Conservation (phyloP, 345 rosid species). For the Melaleuca quinquenervia region DNA sequence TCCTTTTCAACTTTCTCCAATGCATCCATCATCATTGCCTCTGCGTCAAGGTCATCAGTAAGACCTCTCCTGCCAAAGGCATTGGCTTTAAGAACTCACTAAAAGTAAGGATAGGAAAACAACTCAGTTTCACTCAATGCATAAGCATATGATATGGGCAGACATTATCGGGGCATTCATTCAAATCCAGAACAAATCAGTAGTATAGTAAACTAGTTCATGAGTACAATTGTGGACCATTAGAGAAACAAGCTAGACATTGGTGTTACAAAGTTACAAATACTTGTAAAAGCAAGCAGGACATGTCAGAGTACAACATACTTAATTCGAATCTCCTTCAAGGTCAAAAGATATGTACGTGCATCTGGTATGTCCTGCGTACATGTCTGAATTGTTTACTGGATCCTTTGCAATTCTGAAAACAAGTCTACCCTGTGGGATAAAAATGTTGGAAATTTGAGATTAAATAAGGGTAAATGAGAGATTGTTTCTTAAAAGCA, state of each 20-base stretch:
- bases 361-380: constrained; percentile 80
- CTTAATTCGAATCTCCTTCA: constrained; percentile 75
- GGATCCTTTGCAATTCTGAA: constrained; percentile 76
- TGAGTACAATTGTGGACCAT: not conserved
- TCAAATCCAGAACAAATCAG: not conserved
- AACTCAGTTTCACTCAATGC: not conserved
- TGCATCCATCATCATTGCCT: constrained; percentile 94
- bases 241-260: not conserved
- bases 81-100: not conserved
- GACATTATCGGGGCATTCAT: not conserved
- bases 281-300: not conserved
- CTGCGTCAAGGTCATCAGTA: constrained; percentile 74
- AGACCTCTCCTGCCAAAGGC: constrained; percentile 67
- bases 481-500: too few species aligned
- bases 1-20: constrained; percentile 89
- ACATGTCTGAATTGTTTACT: constrained; percentile 45
- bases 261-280: not conserved
- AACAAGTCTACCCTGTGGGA: constrained; percentile 72
- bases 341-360: constrained; percentile 63
- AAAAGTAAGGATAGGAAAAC: not conserved
- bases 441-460: too few species aligned
- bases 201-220: not conserved
- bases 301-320: constrained; percentile 3
- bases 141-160: not conserved
- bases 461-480: too few species aligned